phyloP scores from a whole-genome alignment of 179 eudicot species.

The Spinacia oleracea region DNA sequence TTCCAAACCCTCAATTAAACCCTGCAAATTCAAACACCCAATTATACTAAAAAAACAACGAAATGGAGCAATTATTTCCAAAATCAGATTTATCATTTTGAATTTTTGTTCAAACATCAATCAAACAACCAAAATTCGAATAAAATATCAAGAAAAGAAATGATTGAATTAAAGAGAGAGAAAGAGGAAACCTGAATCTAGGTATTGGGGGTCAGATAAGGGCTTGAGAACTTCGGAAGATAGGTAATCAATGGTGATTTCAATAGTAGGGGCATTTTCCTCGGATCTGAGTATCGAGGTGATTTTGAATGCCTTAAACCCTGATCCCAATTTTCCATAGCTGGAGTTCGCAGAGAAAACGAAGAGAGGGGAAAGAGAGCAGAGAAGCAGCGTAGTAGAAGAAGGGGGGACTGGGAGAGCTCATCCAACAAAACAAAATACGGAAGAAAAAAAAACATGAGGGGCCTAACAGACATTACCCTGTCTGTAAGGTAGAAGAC shows the following conservation, averaged over 20 bases:
- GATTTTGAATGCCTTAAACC: no score
- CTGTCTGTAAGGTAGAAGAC: no score
- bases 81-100: constrained; percentile 23
- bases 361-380: no score
- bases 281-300: neutral
- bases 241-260: constrained; percentile 60
- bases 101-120: neutral
- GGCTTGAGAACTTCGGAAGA: constrained; percentile 67
- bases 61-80: neutral
- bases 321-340: no score
- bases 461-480: no score
- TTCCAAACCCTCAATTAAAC: constrained; percentile 70
- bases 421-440: no score
- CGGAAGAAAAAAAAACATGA: no score
- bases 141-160: neutral
- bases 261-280: constrained; percentile 37
- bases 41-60: neutral
- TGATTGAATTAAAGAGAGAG: neutral
- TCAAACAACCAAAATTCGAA: neutral
- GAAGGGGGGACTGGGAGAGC: no score
- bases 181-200: constrained; percentile 50
- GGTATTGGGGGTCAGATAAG: constrained; percentile 53
- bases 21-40: constrained; percentile 37
- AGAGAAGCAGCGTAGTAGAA: no score
- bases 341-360: no score